Percentiles rank a stretch among this genome's conserved stretches.
Evolutionary conservation across 2,329 filamentous ascomycete genomes (phyloP).

Genomic region (Xylaria sp.): DNA sequence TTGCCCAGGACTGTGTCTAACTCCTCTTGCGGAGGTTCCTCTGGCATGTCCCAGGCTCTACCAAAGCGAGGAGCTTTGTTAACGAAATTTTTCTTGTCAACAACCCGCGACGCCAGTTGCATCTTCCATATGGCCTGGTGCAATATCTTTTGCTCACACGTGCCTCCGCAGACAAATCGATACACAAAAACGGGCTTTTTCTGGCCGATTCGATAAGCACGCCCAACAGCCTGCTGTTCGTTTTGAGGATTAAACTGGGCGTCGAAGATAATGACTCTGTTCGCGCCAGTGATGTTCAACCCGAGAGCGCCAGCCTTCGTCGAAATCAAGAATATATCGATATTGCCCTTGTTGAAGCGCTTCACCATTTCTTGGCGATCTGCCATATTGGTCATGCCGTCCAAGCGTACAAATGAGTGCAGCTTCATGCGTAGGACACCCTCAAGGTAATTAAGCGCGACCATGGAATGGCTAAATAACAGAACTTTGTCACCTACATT

Average conservation of each 20-base stretch:
- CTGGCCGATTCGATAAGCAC: conserved; percentile 88
- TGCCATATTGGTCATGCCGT: conserved; percentile 69
- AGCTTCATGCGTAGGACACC: conserved; percentile 62
- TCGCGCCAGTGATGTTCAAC: conserved; percentile 85
- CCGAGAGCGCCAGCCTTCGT: conserved; percentile 85
- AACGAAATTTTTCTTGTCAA: conserved; percentile 84
- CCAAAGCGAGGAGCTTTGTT: conserved; percentile 69
- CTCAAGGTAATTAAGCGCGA: conserved; percentile 76
- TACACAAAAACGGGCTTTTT: conserved; percentile 85
- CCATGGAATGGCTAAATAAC: conserved; percentile 80
- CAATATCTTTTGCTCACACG: conserved; percentile 80
- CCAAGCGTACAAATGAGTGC: conserved; percentile 68
- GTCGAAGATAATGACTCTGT: conserved; percentile 88
- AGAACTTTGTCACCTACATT: conserved; percentile 77
- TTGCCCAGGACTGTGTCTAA: conserved; percentile 66
- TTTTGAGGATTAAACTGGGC: conserved; percentile 82
- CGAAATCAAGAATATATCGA: conserved; percentile 80
- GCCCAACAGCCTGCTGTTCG: conserved; percentile 88
- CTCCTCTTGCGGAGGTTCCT: conserved; percentile 62
- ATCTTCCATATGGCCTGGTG: conserved; percentile 84
- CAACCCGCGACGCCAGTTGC: conserved; percentile 80
- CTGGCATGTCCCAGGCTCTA: conserved; percentile 70
- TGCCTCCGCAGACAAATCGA: conserved; percentile 80
- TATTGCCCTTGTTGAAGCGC: conserved; percentile 70
- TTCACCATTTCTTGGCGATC: conserved; percentile 73